Percentiles rank a stretch among this genome's conserved stretches.
These are phyloP conservation scores for Nitzschia putrida DNA, from an alignment of 108 stramenopile genomes.

Conservation along the genomic window DNA sequence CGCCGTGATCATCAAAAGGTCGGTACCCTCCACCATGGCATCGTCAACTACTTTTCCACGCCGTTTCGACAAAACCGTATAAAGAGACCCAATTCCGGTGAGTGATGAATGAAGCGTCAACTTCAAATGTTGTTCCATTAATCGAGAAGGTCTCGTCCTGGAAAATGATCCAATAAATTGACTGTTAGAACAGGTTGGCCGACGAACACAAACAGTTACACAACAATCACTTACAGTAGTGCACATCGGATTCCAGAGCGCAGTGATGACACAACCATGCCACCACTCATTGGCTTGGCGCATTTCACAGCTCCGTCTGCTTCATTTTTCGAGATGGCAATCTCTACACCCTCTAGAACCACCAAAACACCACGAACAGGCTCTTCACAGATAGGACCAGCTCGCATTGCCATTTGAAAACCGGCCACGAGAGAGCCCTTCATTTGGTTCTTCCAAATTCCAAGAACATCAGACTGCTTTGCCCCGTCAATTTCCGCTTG, in stretches of 20 bases:
- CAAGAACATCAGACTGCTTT: conserved; percentile 8
- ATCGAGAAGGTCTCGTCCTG: conserved; percentile 68
- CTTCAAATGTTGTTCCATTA: conserved; percentile 80
- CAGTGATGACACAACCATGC: conserved; percentile 78
- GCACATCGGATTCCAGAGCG: conserved; percentile 79
- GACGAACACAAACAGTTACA: neutral
- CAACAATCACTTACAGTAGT: conserved; percentile 51
- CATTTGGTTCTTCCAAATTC: conserved; percentile 76
- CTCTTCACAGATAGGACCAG: conserved; percentile 89
- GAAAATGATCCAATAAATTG: neutral
- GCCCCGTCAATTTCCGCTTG: neutral
- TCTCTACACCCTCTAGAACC: conserved; percentile 77
- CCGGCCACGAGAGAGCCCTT: conserved; percentile 76
- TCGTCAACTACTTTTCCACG: conserved; percentile 86
- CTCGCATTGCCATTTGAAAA: conserved; percentile 76
- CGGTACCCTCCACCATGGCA: conserved; percentile 91
- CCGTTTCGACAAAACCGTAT: conserved; percentile 80
- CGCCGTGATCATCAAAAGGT: conserved; percentile 76
- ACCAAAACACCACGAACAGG: conserved; percentile 81
- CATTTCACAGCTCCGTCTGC: conserved; percentile 19
- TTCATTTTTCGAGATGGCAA: conserved; percentile 54
- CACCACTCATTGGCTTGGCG: conserved; percentile 66
- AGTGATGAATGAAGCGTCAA: conserved; percentile 84
- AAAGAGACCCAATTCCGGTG: conserved; percentile 74
- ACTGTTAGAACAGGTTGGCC: too few species aligned